These are phyloP conservation scores for Wickerhamiella hasegawae DNA, from an alignment of 805 yeast species.

Conservation along the genomic window DNA sequence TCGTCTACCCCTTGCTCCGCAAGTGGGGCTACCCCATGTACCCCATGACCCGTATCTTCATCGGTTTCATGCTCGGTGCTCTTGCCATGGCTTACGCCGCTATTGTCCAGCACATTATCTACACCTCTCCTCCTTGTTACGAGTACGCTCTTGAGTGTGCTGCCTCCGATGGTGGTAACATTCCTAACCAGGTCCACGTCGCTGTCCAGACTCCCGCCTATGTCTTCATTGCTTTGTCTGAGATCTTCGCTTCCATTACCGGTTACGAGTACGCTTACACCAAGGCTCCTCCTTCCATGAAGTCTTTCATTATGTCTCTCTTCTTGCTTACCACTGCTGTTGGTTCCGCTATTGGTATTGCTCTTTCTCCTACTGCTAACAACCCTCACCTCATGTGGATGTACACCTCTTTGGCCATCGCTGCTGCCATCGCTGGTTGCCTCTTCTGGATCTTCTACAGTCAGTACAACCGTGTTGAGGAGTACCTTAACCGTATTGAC, in stretches of 20 bases:
- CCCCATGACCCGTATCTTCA: conserved; percentile 56
- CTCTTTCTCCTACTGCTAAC: conserved; percentile 46
- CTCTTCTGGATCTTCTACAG: conserved; percentile 46
- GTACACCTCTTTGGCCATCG: conserved; percentile 44
- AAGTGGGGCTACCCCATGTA: conserved; percentile 36
- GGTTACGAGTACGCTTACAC: conserved; percentile 76
- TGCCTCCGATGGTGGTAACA: conserved; percentile 13
- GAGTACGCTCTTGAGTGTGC: conserved; percentile 22
- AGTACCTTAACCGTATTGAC: conserved; percentile 39
- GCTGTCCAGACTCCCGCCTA: conserved; percentile 61
- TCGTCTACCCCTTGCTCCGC: conserved; percentile 40
- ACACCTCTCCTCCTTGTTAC: conserved; percentile 59
- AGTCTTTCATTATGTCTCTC: conserved; percentile 42
- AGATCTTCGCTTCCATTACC: conserved; percentile 64
- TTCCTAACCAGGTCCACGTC: conserved; percentile 44
- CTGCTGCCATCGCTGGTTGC: conserved; percentile 43
- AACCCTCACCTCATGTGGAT: conserved; percentile 62
- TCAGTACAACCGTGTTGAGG: conserved; percentile 39
- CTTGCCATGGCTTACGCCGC: conserved; percentile 62
- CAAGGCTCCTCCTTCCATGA: conserved; percentile 59
- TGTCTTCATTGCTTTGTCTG: conserved; percentile 58
- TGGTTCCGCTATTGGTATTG: conserved; percentile 64
- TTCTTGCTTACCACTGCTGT: conserved; percentile 60
- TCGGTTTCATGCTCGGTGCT: conserved; percentile 52
- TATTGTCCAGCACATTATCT: conserved; percentile 54